Evolutionary conservation across 2,329 filamentous ascomycete species (phyloP).

Genomic region (Fusarium luffae): DNA sequence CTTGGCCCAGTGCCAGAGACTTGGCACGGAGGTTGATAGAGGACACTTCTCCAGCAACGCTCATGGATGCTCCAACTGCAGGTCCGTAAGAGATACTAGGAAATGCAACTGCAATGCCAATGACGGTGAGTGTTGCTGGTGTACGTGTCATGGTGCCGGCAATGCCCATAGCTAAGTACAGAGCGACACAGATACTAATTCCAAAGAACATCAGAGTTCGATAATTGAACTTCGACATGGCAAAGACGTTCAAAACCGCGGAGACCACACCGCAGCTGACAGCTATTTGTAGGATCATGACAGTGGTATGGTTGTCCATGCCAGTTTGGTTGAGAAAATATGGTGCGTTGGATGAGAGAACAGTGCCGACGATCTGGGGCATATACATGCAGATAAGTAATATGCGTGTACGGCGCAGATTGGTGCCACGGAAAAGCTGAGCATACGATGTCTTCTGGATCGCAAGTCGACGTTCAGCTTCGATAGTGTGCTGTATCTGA

Average conservation of each 20-base stretch:
- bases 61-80: conserved; percentile 2
- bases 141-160: conserved; percentile 7
- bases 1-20: conserved; percentile 1
- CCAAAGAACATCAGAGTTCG: conserved; percentile 10
- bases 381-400: conserved; percentile 12
- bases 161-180: conserved; percentile 13
- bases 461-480: conserved; percentile 4
- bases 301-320: conserved; percentile 2
- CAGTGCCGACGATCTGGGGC: conserved; percentile 5
- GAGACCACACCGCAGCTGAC: neutral
- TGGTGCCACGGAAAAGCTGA: conserved; percentile 1
- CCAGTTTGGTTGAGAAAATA: conserved; percentile 16
- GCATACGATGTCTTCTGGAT: neutral
- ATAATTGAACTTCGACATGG: conserved; percentile 3
- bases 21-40: conserved; percentile 10
- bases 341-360: conserved; percentile 11
- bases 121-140: neutral
- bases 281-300: conserved; percentile 8
- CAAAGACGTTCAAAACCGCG: neutral
- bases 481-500: conserved; percentile 7
- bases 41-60: conserved; percentile 4
- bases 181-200: neutral
- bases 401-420: conserved; percentile 2
- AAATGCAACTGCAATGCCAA: conserved; percentile 7
- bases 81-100: conserved; percentile 12